Evolutionary conservation across 129 eudicot species (phyloP), one percentile per base, ranked within the genome.

Genomic region (Saussurea involucrata): DNA sequence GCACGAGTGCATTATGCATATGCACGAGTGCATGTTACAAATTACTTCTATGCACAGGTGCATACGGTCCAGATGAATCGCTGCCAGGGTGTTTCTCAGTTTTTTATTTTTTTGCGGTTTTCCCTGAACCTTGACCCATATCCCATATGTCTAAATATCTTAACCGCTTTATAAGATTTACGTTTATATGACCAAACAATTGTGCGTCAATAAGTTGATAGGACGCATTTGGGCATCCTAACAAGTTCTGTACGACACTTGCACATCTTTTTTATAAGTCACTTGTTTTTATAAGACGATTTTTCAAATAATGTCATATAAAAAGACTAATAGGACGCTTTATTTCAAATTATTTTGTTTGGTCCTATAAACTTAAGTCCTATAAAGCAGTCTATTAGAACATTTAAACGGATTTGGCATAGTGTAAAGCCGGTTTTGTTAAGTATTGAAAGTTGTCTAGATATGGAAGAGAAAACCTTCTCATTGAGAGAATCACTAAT

Each of bases 401-500:
- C 60, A 49, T 49, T 49, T 49, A 49, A 8, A 49, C 60, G 17
- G 4, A 49, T 49, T 0, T 46, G 57, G 1, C 20, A 46, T 46
- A 17, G 1, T 49, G 20, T 49, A 4, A 49, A 40, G 49, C 49
- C 15, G 15, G 10, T 40, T 40, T 40, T 40, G 8, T 17, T 49
- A 4, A 34, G 22, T 20, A 63, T 8, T 4, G 25, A 11, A 24
- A 74, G 4, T 63, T 71, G 36, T 61, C 37, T 31, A 28, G 29
- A 71, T 3, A 12, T 21, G 49, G 20, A 71, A 72, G 11, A 53
- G 24, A 27, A 32, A 58, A 94, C 98, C 97, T 89, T 87, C 25
- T 87, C 85, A 49, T 86, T 90, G 18, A 94, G 75, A 83, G 86
- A 77, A 68, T 83, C 87, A 68, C 83, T 83, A 80, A 85, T 85